These are phyloP conservation scores for Cymbidium sinense DNA, from an alignment of 106 monocot genomes.

Conservation along the genomic window DNA sequence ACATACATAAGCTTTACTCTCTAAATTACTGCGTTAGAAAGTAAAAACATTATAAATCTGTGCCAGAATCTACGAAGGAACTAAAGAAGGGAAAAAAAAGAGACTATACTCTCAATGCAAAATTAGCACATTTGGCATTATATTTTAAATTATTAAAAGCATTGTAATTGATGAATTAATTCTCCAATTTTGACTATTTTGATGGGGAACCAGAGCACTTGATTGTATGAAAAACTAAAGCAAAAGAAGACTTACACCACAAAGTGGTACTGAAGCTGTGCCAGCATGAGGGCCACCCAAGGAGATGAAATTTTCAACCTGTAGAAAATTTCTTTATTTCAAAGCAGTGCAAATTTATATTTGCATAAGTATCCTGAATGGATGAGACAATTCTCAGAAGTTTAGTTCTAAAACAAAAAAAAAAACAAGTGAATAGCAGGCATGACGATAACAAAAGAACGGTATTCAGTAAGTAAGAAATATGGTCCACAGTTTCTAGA, in stretches of 20 bases:
- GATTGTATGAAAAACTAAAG: background rate
- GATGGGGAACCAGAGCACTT: background rate
- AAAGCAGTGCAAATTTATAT: background rate
- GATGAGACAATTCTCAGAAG: background rate
- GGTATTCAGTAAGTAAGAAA: background rate
- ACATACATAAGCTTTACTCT: background rate
- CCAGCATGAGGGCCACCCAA: conserved; percentile 96
- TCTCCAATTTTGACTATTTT: background rate
- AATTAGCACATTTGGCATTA: background rate
- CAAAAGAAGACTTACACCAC: conserved; percentile 59
- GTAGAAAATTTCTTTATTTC: conserved; percentile 11
- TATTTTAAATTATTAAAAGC: conserved; percentile 1
- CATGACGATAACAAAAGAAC: background rate
- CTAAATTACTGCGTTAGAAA: background rate
- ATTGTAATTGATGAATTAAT: background rate
- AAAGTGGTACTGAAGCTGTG: conserved; percentile 91
- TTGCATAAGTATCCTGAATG: background rate
- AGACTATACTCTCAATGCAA: background rate
- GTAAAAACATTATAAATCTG: background rate
- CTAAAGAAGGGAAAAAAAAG: background rate
- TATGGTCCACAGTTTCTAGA: background rate
- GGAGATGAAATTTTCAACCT: conserved; percentile 93
- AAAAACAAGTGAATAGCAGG: background rate
- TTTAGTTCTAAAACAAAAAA: background rate
- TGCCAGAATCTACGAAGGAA: background rate